Conservation (phyloP, 148 eudicot genomes). For the Salicornia ramosissima region DNA sequence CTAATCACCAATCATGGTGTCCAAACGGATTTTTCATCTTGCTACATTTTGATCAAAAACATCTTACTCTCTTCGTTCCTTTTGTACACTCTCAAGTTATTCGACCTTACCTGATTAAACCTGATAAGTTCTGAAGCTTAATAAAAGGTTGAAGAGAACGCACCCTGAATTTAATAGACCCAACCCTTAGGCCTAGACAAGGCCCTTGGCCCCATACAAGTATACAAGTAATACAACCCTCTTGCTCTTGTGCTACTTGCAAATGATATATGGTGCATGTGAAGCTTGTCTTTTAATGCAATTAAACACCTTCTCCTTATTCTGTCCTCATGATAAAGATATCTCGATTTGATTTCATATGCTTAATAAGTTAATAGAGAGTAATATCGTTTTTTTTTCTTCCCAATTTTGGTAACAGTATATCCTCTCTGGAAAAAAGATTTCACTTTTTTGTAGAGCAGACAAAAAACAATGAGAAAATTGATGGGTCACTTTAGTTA, state of each 20-base stretch:
- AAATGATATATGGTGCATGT: constrained; percentile 1
- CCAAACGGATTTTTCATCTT: no score
- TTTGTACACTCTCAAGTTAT: no score
- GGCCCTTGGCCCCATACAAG: background rate
- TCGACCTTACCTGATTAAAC: no score
- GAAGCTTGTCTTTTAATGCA: constrained; percentile 13
- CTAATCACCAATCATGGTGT: no score
- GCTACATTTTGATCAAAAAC: no score
- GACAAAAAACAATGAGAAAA: constrained; percentile 7
- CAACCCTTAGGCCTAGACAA: background rate
- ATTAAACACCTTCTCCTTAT: background rate
- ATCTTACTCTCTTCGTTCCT: no score
- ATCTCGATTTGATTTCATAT: background rate
- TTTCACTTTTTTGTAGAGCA: background rate
- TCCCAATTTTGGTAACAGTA: no score
- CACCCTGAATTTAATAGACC: background rate
- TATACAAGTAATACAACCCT: background rate
- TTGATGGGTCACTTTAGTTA: constrained; percentile 1
- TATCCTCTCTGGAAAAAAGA: no score
- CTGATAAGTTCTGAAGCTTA: no score
- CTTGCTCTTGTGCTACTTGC: no score
- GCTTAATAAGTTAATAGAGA: background rate
- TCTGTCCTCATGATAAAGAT: constrained; percentile 5
- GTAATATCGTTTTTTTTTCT: background rate
- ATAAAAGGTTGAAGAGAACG: no score